phyloP scores from a whole-genome alignment of 208 protist species.

The Crithidia sp. region DNA sequence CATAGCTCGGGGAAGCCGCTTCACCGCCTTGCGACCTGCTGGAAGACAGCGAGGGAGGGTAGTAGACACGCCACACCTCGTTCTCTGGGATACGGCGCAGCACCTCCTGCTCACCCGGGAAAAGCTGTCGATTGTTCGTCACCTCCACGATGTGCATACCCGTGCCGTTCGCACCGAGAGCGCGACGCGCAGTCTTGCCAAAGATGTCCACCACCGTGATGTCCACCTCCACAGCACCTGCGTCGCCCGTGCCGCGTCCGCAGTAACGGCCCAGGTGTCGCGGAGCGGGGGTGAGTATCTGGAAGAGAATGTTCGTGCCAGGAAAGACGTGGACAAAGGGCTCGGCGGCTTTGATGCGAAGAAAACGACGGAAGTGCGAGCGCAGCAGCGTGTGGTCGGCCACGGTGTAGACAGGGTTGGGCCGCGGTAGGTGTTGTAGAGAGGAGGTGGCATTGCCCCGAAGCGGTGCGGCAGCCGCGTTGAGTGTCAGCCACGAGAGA shows the following conservation, averaged over 20 bases:
- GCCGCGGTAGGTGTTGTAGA: neutral
- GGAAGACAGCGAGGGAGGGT: neutral
- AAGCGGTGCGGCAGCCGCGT: too few species aligned
- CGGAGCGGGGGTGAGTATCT: neutral
- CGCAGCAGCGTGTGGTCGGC: neutral
- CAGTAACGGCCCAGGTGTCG: constrained; percentile 8
- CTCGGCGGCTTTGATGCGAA: constrained; percentile 5
- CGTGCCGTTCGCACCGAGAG: neutral
- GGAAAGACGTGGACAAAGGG: constrained; percentile 11
- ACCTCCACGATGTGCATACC: constrained; percentile 4
- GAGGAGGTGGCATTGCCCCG: neutral
- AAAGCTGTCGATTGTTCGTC: constrained; percentile 4
- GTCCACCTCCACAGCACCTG: constrained; percentile 1
- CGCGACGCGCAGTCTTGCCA: neutral
- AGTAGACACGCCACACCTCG: constrained; percentile 56
- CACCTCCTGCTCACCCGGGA: constrained; percentile 36
- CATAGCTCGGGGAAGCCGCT: neutral
- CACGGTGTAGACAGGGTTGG: constrained; percentile 4
- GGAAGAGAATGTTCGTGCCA: neutral
- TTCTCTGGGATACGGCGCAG: constrained; percentile 57
- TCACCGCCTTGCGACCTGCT: neutral
- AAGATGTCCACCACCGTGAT: constrained; percentile 6
- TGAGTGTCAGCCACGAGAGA: too few species aligned
- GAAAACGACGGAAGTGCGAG: neutral
- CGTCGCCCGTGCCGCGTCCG: neutral